These are phyloP conservation scores for Detonula confervacea DNA, from an alignment of 352 stramenopile genomes.

Conservation along the genomic window DNA sequence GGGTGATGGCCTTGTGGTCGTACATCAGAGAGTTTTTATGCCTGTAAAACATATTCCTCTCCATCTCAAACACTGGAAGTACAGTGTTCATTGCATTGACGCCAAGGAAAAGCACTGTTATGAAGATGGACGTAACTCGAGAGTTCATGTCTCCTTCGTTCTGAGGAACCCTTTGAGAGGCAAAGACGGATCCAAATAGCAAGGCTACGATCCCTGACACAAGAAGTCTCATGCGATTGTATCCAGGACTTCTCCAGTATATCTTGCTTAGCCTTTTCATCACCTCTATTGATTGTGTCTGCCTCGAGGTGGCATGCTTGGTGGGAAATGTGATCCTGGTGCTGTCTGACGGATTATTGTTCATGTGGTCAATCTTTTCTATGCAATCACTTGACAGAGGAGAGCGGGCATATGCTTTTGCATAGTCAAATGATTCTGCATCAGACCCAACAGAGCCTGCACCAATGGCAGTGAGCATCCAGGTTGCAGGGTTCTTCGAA, in stretches of 20 bases:
- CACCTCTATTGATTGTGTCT: conserved; percentile 64
- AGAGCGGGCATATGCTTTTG: conserved; percentile 62
- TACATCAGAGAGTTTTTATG: conserved; percentile 92
- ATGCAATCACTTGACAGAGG: conserved; percentile 49
- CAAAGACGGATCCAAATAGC: conserved; percentile 85
- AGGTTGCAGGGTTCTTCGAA: conserved; percentile 33
- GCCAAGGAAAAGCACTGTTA: conserved; percentile 67
- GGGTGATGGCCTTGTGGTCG: conserved; percentile 85
- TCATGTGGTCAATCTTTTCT: conserved; percentile 56
- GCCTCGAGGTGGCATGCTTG: conserved; percentile 64
- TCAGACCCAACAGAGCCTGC: conserved; percentile 42
- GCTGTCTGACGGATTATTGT: conserved; percentile 31
- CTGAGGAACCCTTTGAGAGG: conserved; percentile 48
- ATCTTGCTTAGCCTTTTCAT: conserved; percentile 70
- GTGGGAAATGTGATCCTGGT: conserved; percentile 49
- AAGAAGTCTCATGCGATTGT: conserved; percentile 88
- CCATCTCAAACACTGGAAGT: conserved; percentile 82
- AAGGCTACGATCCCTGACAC: conserved; percentile 87
- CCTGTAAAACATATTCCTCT: conserved; percentile 91
- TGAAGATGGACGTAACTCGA: conserved; percentile 71
- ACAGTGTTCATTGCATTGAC: conserved; percentile 60
- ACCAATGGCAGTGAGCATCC: conserved; percentile 71
- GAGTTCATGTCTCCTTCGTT: conserved; percentile 73
- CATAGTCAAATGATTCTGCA: conserved; percentile 59
- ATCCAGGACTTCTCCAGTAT: conserved; percentile 89